phyloP scores from a whole-genome alignment of 2,329 filamentous ascomycete genomes.

The Colletotrichum sp. region DNA sequence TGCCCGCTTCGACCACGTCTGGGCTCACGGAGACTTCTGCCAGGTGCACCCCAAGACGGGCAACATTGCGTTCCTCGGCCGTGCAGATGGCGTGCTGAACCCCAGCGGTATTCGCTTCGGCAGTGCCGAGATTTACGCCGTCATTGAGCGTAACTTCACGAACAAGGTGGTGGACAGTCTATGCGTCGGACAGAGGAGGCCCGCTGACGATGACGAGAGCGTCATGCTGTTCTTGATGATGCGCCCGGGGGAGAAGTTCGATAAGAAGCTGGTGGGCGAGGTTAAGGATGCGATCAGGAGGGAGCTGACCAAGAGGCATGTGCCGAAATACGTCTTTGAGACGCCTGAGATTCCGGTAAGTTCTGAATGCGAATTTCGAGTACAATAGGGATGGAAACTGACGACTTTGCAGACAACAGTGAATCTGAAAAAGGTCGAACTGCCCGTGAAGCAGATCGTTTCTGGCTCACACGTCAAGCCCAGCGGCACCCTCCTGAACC shows the following conservation, averaged over 20 bases:
- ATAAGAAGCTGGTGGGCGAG: slow-evolving; percentile 54
- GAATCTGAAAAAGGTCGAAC: slow-evolving; percentile 84
- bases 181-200: slow-evolving; percentile 78
- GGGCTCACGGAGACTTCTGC: slow-evolving; percentile 86
- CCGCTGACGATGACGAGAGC: slow-evolving; percentile 55
- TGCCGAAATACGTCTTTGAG: slow-evolving; percentile 80
- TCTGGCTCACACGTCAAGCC: slow-evolving; percentile 75
- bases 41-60: slow-evolving; percentile 70
- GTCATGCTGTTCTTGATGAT: slow-evolving; percentile 62
- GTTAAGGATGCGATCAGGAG: slow-evolving; percentile 69
- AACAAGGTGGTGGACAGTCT: slow-evolving; percentile 71
- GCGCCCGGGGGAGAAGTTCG: slow-evolving; percentile 61
- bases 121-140: slow-evolving; percentile 78
- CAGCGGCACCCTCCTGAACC: slow-evolving; percentile 78
- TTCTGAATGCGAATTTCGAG: slow-evolving; percentile 18
- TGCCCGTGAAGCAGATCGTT: slow-evolving; percentile 85
- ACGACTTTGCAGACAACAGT: slow-evolving; percentile 67
- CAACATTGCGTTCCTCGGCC: slow-evolving; percentile 68
- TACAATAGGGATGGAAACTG: slow-evolving; percentile 7
- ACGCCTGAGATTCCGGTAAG: slow-evolving; percentile 80
- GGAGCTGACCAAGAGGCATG: slow-evolving; percentile 74
- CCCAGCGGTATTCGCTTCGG: slow-evolving; percentile 81
- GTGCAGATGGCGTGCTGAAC: slow-evolving; percentile 81
- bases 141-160: slow-evolving; percentile 70
- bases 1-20: slow-evolving; percentile 67